Evolutionary conservation across 495 filamentous ascomycete genomes (phyloP).

Genomic region (Pyrenopolyporus hunteri): DNA sequence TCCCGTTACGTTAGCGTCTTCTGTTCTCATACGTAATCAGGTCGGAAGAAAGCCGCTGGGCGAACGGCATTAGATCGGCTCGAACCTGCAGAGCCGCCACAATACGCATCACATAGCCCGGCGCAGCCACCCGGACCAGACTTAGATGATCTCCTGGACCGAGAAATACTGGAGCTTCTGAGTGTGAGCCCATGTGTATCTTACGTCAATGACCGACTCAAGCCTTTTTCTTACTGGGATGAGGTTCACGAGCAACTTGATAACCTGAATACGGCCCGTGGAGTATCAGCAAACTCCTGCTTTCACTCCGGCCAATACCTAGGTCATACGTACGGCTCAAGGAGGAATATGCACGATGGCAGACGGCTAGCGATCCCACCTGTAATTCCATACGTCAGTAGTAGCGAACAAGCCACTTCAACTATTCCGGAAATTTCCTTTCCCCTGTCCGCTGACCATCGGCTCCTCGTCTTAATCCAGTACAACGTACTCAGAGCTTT

Average conservation of each 20-base stretch:
- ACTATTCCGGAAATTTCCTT: constrained; percentile 32
- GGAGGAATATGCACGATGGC: not conserved
- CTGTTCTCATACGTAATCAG: constrained; percentile 4
- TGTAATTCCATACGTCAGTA: constrained; percentile 36
- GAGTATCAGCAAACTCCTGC: not conserved
- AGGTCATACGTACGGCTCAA: not conserved
- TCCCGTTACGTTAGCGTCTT: not conserved
- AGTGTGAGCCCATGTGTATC: not conserved
- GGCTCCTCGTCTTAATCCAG: constrained; percentile 44
- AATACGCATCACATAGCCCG: not conserved
- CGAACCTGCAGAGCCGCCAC: not conserved
- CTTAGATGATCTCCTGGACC: not conserved
- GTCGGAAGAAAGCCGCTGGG: constrained; percentile 28
- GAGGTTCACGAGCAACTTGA: not conserved
- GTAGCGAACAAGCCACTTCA: not conserved
- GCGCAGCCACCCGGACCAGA: not conserved
- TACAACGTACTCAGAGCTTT: constrained; percentile 46
- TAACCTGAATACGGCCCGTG: not conserved
- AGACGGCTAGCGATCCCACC: constrained; percentile 20
- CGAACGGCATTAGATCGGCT: not conserved
- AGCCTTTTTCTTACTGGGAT: constrained; percentile 22
- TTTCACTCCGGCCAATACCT: not conserved
- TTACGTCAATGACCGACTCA: not conserved
- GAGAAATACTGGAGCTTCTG: constrained; percentile 8
- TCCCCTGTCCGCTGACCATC: constrained; percentile 46